Evolutionary conservation across 129 eudicot genomes (phyloP).

Genomic region (Flaveria linearis): DNA sequence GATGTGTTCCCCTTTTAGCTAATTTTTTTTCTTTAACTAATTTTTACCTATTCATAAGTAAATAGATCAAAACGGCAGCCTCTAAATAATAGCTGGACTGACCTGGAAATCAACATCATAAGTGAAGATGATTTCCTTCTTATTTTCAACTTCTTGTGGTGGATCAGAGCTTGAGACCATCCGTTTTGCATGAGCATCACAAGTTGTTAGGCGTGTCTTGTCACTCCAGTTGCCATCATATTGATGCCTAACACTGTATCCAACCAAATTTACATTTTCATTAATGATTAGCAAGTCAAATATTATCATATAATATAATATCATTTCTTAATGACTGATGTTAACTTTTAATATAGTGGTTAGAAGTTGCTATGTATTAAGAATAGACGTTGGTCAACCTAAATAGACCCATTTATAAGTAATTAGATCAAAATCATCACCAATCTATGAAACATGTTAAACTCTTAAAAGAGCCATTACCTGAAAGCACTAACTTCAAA

Average conservation of each 20-base stretch:
- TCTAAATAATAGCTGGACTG: not conserved
- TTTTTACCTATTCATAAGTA: not conserved
- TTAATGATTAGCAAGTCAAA: not conserved
- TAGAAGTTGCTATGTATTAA: not conserved
- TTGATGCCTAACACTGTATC: conserved; percentile 58
- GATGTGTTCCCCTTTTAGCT: conserved; percentile 3
- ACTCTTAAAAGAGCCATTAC: conserved; percentile 21
- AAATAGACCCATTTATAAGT: not conserved
- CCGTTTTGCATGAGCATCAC: conserved; percentile 71
- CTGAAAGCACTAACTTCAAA: conserved; percentile 75
- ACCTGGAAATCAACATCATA: conserved; percentile 69
- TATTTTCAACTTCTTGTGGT: conserved; percentile 71
- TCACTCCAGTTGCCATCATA: conserved; percentile 58
- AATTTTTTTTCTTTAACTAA: not conserved
- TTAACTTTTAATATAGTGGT: not conserved
- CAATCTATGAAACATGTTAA: not conserved
- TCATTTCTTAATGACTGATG: not conserved
- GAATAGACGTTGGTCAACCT: not conserved
- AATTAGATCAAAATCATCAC: not conserved
- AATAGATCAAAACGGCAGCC: not conserved
- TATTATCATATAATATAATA: not conserved
- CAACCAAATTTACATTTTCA: conserved; percentile 14
- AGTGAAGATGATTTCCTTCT: conserved; percentile 61
- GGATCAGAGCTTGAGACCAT: conserved; percentile 52
- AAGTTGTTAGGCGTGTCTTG: conserved; percentile 56